phyloP scores from a whole-genome alignment of 345 rosid genomes.

The Microthlaspi erraticum region DNA sequence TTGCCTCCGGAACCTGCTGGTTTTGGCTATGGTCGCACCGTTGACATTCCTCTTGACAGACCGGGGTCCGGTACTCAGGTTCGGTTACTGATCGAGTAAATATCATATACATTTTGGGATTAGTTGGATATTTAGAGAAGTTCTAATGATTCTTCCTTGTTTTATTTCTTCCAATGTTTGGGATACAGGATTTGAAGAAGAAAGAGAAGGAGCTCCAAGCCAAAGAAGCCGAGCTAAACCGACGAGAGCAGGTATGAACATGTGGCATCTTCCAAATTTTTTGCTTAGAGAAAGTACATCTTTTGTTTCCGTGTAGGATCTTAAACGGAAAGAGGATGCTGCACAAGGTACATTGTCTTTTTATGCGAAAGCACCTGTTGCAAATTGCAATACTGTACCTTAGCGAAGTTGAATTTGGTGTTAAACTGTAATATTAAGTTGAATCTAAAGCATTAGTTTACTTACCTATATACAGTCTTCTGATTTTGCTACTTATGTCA shows the following conservation, averaged over 20 bases:
- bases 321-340: conserved; percentile 89
- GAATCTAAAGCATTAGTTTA: conserved; percentile 3
- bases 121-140: not conserved
- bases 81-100: not conserved
- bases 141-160: not conserved
- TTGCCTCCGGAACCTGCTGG: conserved; percentile 95
- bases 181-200: conserved; percentile 69
- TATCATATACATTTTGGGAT: conserved; percentile 17
- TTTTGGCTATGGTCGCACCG: conserved; percentile 68
- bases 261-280: not conserved
- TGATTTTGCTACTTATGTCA: not conserved
- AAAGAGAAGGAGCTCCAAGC: conserved; percentile 97
- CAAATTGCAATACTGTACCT: not conserved
- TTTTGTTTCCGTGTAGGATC: conserved; percentile 59
- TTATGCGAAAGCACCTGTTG: not conserved
- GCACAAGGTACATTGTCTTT: conserved; percentile 64
- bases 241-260: conserved; percentile 73
- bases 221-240: conserved; percentile 85
- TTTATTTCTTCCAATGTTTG: not conserved
- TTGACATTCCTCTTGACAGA: conserved; percentile 91
- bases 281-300: not conserved
- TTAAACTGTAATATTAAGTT: no score
- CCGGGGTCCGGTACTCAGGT: conserved; percentile 51
- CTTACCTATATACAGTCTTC: not conserved
- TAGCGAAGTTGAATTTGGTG: conserved; percentile 19